Evolutionary conservation across 1,139 yeast species (phyloP), one percentile per base, ranked within the genome.

Genomic region (Taphrina confusa): DNA sequence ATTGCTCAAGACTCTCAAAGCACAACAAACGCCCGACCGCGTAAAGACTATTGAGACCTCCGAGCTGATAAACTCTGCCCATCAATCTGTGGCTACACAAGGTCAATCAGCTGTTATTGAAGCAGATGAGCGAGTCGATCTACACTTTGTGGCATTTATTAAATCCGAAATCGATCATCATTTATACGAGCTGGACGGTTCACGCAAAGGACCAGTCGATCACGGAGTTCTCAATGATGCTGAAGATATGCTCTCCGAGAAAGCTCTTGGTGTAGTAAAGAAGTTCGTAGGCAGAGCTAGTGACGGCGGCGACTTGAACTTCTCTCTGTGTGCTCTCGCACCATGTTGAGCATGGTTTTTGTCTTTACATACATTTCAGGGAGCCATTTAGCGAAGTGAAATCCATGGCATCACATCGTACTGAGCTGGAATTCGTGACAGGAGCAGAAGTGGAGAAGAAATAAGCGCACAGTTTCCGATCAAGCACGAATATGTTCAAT

Each of bases 21-120:
- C 58, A 57, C 64, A 70, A 60, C 66, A 63, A 61, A 72, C 73
- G 8, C 74, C 69, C 3, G 80, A 80, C 34, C 75, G 80, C 8
- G 74, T 79, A 4, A 64, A 72, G 18, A 70, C 80, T 57, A 78
- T 89, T 8, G 85, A 82, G 63, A 27, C 57, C 20, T 68, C 68
- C 54, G 56, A 52, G 1, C 74, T 75, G 9, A 75, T 89, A 64
- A 87, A 82, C 66, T 69, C 74, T 37, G 74, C 78, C 51, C 92
- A 87, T 69, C 76, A 78, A 12, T 75, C 79, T 44, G 83, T 79
- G 58, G 89, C 94, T 0, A 71, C 74, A 14, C 77, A 80, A 64
- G 97, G 97, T 20, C 85, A 82, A 64, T 87, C 96, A 0, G 84
- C 78, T 49, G 92, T 94, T 0, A 97, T 97, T 2, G 75, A 74